These are phyloP conservation scores for Scytalidium sp. DNA, from an alignment of 2,329 filamentous ascomycete genomes.

Conservation along the genomic window DNA sequence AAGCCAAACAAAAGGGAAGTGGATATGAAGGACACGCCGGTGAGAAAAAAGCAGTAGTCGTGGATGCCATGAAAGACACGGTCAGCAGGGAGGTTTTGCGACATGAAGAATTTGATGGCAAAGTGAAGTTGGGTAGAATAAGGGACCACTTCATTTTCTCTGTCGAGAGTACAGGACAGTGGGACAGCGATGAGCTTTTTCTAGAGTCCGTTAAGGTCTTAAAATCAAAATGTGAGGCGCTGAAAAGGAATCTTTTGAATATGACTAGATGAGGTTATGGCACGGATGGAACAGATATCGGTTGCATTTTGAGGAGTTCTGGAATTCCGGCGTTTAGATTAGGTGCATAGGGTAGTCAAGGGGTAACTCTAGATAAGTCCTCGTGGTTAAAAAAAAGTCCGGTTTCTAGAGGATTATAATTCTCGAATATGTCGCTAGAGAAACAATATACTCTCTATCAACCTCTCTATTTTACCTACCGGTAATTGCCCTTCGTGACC, in stretches of 20 bases:
- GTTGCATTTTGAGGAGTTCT: conserved; percentile 27
- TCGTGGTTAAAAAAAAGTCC: background rate
- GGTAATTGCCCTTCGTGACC: background rate
- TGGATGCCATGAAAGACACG: conserved; percentile 87
- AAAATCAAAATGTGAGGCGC: conserved; percentile 76
- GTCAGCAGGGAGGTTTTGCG: conserved; percentile 90
- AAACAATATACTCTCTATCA: background rate
- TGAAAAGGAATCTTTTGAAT: conserved; percentile 68
- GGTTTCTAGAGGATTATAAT: background rate
- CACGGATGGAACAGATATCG: conserved; percentile 6
- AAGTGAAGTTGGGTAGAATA: conserved; percentile 87
- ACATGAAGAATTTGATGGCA: conserved; percentile 89
- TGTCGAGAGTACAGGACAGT: conserved; percentile 93
- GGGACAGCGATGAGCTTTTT: conserved; percentile 91
- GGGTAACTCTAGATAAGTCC: background rate
- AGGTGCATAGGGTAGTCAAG: conserved; percentile 11
- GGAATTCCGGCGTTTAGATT: conserved; percentile 21
- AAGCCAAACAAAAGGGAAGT: conserved; percentile 56
- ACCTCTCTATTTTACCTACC: background rate
- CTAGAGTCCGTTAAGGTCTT: conserved; percentile 82
- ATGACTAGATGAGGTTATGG: conserved; percentile 44
- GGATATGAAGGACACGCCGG: conserved; percentile 74
- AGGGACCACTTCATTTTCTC: conserved; percentile 97
- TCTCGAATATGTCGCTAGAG: background rate
- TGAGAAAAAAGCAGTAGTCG: conserved; percentile 83